phyloP scores from a whole-genome alignment of 2,329 filamentous ascomycete species.

The Fusarium sambucinum region DNA sequence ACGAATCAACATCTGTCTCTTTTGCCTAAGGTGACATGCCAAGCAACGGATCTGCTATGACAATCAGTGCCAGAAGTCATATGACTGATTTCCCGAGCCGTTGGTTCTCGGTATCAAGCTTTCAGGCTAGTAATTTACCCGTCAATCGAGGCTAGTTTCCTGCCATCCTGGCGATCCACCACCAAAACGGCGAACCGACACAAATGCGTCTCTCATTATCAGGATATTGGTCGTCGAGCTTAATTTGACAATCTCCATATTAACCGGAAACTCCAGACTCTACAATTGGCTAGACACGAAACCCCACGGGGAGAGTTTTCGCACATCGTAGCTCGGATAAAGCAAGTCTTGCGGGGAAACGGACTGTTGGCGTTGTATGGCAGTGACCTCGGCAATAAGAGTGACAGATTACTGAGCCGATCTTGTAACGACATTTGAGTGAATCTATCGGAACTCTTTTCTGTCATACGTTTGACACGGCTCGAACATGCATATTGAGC shows the following conservation, averaged over 20 bases:
- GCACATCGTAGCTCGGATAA: constrained; percentile 19
- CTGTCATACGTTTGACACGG: neutral
- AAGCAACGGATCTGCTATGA: neutral
- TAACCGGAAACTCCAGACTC: neutral
- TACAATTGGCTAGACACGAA: neutral
- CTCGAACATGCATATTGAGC: neutral
- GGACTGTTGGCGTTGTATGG: neutral
- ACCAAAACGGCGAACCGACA: neutral
- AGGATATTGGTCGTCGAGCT: neutral
- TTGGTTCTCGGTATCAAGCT: constrained; percentile 15
- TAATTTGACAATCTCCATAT: neutral
- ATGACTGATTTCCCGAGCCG: constrained; percentile 5
- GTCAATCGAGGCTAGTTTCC: neutral
- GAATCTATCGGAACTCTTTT: neutral
- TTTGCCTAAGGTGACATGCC: constrained; percentile 1
- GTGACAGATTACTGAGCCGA: constrained; percentile 1
- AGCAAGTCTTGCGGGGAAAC: constrained; percentile 18
- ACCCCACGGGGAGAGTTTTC: constrained; percentile 25
- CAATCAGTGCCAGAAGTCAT: neutral
- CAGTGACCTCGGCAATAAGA: neutral
- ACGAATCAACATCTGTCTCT: neutral
- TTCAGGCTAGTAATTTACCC: constrained; percentile 21
- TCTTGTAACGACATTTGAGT: neutral
- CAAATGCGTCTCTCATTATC: neutral
- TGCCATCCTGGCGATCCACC: neutral